Conservation (phyloP, 1,284 basidiomycete species). For the Inonotus hispidus region DNA sequence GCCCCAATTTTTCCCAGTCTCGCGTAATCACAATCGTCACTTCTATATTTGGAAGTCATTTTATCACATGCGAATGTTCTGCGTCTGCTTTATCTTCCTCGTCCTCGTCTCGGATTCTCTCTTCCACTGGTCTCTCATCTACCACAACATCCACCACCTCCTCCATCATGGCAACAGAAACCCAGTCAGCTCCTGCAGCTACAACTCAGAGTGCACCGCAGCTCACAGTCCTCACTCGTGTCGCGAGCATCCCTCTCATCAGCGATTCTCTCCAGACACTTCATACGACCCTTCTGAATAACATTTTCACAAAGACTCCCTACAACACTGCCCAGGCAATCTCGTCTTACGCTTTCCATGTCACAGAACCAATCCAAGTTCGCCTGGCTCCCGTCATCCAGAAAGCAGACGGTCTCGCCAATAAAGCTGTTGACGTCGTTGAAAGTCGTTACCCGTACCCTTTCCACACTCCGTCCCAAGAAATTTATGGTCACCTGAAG, state of each 20-base stretch:
- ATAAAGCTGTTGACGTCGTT: constrained; percentile 70
- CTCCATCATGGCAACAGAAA: constrained; percentile 36
- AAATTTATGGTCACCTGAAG: constrained; percentile 56
- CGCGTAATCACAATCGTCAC: no score
- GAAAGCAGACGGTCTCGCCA: constrained; percentile 58
- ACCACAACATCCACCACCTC: not conserved
- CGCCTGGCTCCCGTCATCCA: constrained; percentile 59
- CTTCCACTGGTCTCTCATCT: not conserved
- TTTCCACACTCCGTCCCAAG: constrained; percentile 66
- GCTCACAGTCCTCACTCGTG: constrained; percentile 54
- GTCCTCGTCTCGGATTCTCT: no score
- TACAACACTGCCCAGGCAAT: constrained; percentile 59
- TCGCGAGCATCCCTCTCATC: constrained; percentile 65
- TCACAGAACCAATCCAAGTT: constrained; percentile 58
- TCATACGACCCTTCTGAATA: constrained; percentile 51
- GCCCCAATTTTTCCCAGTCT: no score
- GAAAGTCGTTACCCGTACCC: constrained; percentile 68
- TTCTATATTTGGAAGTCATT: no score
- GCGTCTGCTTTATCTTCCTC: not conserved
- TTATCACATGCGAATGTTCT: no score
- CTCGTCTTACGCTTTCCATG: constrained; percentile 52
- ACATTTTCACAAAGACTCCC: constrained; percentile 55
- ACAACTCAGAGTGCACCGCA: constrained; percentile 37
- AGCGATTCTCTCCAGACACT: constrained; percentile 55
- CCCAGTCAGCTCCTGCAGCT: constrained; percentile 29